Evolutionary conservation across 1,139 yeast genomes (phyloP).

Genomic region (Debaryomycetaceae sp.): DNA sequence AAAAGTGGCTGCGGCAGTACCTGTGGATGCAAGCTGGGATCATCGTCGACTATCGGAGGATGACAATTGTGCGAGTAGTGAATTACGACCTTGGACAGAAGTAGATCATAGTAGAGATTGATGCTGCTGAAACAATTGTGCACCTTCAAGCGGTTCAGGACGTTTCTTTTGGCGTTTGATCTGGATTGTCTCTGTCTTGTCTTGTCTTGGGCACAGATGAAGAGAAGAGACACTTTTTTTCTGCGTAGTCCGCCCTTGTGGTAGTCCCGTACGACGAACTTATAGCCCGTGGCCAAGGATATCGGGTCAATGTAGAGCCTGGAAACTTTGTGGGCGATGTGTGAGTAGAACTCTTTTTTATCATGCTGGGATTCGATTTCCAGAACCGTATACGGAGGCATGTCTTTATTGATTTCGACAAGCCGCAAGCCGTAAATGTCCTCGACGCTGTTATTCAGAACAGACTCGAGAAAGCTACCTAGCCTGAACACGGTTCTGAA

Average conservation of each 20-base stretch:
- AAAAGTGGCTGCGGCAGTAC: neutral
- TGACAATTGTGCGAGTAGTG: constrained; percentile 34
- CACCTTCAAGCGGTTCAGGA: constrained; percentile 32
- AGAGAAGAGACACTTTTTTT: constrained; percentile 37
- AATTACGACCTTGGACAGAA: constrained; percentile 27
- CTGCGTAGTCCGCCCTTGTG: constrained; percentile 37
- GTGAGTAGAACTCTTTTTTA: constrained; percentile 22
- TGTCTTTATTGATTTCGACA: constrained; percentile 16
- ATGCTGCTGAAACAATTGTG: constrained; percentile 35
- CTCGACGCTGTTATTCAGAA: constrained; percentile 25
- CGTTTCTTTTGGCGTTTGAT: constrained; percentile 29
- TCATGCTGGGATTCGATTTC: constrained; percentile 12
- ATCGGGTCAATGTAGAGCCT: constrained; percentile 32
- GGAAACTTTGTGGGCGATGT: constrained; percentile 25
- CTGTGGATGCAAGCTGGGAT: neutral
- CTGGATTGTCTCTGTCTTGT: constrained; percentile 35
- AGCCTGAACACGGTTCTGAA: constrained; percentile 5
- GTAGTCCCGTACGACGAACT: constrained; percentile 38
- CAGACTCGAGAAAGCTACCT: constrained; percentile 12
- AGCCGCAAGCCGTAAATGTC: constrained; percentile 29
- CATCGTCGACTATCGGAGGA: neutral
- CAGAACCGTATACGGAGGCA: constrained; percentile 17
- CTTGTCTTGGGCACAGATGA: constrained; percentile 40
- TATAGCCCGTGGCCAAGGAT: constrained; percentile 32
- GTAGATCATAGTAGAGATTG: constrained; percentile 29